phyloP scores from a whole-genome alignment of 192 early-diverging fungal genomes.

The Backusella tuberculispora region DNA sequence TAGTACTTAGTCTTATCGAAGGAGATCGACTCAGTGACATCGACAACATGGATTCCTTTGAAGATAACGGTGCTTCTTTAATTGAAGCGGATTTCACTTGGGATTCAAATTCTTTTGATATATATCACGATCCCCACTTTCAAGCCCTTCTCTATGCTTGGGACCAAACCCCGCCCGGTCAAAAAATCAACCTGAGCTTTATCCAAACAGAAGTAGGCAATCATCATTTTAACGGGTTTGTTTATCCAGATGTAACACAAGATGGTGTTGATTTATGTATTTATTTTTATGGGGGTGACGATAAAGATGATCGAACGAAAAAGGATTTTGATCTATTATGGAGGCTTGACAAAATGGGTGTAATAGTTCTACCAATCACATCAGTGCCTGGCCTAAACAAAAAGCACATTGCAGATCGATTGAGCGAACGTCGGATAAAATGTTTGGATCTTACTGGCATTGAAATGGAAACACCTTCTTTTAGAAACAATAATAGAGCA shows the following conservation, averaged over 20 bases:
- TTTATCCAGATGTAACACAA: slow-evolving; percentile 39
- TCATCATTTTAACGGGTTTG: slow-evolving; percentile 28
- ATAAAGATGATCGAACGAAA: slow-evolving; percentile 20
- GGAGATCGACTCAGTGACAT: neutral
- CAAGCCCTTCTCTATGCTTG: slow-evolving; percentile 4
- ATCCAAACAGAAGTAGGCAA: neutral
- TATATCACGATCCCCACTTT: neutral
- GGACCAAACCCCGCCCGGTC: neutral
- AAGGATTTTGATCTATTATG: slow-evolving; percentile 29
- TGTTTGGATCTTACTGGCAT: slow-evolving; percentile 25
- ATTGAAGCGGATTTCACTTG: slow-evolving; percentile 45
- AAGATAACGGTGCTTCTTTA: slow-evolving; percentile 39
- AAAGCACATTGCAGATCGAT: slow-evolving; percentile 13
- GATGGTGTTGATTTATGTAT: slow-evolving; percentile 43
- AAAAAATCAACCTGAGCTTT: neutral
- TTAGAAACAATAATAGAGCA: neutral
- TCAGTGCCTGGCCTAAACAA: slow-evolving; percentile 9
- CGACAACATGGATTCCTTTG: slow-evolving; percentile 26
- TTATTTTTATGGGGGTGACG: slow-evolving; percentile 39
- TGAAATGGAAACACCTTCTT: slow-evolving; percentile 29
- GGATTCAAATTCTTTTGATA: slow-evolving; percentile 3
- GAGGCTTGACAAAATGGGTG: slow-evolving; percentile 18
- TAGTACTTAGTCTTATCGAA: slow-evolving; percentile 7
- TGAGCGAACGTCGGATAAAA: slow-evolving; percentile 19
- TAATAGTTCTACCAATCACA: slow-evolving; percentile 11